Conservation (phyloP, 305 asterid genomes). For the Fraxinus sp. region DNA sequence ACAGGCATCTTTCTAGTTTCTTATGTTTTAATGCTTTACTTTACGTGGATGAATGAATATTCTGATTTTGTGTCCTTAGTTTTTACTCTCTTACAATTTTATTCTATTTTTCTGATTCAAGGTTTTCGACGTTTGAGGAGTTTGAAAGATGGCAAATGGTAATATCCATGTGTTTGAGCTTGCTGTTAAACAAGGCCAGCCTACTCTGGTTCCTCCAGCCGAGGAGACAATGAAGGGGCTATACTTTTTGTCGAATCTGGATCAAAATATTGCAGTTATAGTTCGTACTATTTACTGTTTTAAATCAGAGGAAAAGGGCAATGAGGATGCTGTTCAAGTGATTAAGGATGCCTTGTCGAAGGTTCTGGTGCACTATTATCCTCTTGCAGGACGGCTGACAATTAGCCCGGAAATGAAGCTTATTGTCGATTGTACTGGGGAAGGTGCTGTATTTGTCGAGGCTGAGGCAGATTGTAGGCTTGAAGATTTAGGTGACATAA, state of each 20-base stretch:
- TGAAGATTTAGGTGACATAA: conserved; percentile 60
- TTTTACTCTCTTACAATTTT: background rate
- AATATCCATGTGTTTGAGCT: conserved; percentile 24
- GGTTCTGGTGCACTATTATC: conserved; percentile 73
- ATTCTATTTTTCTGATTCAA: background rate
- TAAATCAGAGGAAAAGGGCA: conserved; percentile 56
- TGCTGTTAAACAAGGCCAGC: conserved; percentile 53
- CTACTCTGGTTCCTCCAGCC: conserved; percentile 57
- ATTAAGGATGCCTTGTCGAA: conserved; percentile 69
- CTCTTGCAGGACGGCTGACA: conserved; percentile 73
- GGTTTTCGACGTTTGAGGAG: background rate
- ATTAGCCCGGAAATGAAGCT: conserved; percentile 69
- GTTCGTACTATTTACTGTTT: conserved; percentile 83
- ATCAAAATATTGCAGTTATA: conserved; percentile 80
- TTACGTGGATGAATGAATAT: background rate
- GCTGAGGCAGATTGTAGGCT: conserved; percentile 72
- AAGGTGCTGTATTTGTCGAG: conserved; percentile 87
- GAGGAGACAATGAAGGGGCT: conserved; percentile 60
- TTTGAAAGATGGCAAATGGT: conserved; percentile 49
- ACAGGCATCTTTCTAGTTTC: background rate
- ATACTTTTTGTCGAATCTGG: conserved; percentile 77
- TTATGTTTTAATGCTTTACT: background rate
- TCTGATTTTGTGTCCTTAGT: background rate
- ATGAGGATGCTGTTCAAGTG: conserved; percentile 47
- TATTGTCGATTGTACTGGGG: conserved; percentile 69